Conservation (phyloP, 2,329 filamentous ascomycete species). For the Aspergillus neotritici region DNA sequence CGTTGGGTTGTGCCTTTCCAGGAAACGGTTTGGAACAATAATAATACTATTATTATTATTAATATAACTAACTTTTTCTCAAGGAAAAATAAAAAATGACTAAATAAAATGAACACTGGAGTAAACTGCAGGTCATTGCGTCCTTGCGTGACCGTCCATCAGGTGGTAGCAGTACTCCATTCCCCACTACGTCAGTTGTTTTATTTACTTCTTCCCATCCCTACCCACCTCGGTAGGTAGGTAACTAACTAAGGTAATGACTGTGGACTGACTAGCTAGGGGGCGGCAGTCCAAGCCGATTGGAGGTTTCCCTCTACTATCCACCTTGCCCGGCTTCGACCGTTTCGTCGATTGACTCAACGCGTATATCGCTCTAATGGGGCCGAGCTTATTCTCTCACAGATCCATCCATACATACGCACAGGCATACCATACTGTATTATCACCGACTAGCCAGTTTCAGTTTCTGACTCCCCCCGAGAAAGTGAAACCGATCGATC, state of each 20-base stretch:
- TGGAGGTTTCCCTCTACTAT: too few species aligned
- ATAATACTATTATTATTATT: too few species aligned
- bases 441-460: too few species aligned
- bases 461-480: background rate
- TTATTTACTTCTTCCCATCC: constrained; percentile 3
- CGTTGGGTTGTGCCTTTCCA: too few species aligned
- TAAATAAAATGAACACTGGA: too few species aligned
- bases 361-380: background rate
- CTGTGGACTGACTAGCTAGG: too few species aligned
- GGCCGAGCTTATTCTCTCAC: too few species aligned
- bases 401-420: background rate
- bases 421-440: constrained; percentile 3
- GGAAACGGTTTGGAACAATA: too few species aligned
- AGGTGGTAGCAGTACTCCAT: constrained; percentile 3
- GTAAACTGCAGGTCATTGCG: too few species aligned
- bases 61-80: too few species aligned
- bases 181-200: constrained; percentile 17
- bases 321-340: constrained; percentile 3
- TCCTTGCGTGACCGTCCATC: background rate
- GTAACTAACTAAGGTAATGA: background rate
- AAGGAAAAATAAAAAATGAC: too few species aligned
- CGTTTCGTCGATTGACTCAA: background rate
- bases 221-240: background rate
- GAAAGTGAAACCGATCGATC: background rate
- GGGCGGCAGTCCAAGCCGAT: too few species aligned